Evolutionary conservation across 2,329 filamentous ascomycete genomes (phyloP).

Genomic region (Paradendryphiella salina): DNA sequence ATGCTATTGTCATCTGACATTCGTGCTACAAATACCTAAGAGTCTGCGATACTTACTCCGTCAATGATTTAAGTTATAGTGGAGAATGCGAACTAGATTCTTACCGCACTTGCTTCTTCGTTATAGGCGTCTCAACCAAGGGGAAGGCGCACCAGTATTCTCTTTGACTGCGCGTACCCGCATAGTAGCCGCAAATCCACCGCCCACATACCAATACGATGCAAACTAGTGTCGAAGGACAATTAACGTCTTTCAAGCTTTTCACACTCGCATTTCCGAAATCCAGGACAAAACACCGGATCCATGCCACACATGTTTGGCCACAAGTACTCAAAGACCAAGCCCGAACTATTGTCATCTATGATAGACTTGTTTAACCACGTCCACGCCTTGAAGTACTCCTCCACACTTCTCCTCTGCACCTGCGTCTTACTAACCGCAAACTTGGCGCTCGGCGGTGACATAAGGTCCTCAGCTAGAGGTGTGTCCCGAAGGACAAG

Average conservation of each 20-base stretch:
- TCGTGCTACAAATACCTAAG: too few relatives aligned
- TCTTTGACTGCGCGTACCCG: too few relatives aligned
- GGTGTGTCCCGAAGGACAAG: conserved; percentile 47
- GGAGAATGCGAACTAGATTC: too few relatives aligned
- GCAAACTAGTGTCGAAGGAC: too few relatives aligned
- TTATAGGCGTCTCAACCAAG: too few relatives aligned
- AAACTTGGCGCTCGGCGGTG: conserved; percentile 50
- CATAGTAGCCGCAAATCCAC: too few relatives aligned
- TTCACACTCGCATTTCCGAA: conserved; percentile 29
- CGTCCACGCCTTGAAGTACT: conserved; percentile 35
- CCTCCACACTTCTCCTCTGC: conserved; percentile 26
- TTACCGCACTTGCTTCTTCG: too few relatives aligned
- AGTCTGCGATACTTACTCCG: too few relatives aligned
- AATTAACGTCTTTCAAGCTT: conserved; percentile 29
- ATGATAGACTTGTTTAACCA: conserved; percentile 34
- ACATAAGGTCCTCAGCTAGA: conserved; percentile 50
- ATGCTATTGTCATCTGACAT: too few relatives aligned
- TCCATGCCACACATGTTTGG: conserved; percentile 32
- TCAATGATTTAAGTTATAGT: too few relatives aligned
- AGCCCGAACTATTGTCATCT: conserved; percentile 31
- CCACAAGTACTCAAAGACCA: conserved; percentile 34
- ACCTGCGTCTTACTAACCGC: conserved; percentile 40
- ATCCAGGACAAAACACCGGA: conserved; percentile 30
- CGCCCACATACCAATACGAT: too few relatives aligned
- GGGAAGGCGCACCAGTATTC: too few relatives aligned